Conservation (phyloP, 441 rosid genomes). For the Corymbia citriodora region DNA sequence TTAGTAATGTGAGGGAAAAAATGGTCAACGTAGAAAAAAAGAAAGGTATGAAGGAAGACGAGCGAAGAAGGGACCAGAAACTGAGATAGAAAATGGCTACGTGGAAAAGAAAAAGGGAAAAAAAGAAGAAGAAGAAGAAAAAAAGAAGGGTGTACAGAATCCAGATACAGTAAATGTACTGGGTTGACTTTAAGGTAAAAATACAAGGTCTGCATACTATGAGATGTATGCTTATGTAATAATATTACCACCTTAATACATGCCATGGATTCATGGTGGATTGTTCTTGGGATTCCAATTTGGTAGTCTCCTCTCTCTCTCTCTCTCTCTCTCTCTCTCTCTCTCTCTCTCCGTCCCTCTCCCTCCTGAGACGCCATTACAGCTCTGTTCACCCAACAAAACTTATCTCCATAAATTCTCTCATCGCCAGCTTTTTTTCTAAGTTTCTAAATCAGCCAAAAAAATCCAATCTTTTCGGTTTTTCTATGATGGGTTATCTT, state of each 20-base stretch:
- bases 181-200: not conserved
- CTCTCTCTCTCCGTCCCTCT: not conserved
- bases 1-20: not conserved
- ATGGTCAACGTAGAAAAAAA: not conserved
- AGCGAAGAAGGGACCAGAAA: not conserved
- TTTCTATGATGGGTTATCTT: conserved; percentile 47
- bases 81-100: not conserved
- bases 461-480: not conserved
- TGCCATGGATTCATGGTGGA: not conserved
- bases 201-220: not conserved
- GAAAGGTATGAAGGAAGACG: not conserved
- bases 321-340: not conserved
- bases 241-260: not conserved
- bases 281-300: conserved; percentile 22
- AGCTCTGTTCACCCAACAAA: not conserved
- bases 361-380: not conserved
- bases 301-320: not conserved
- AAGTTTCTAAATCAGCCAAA: not conserved
- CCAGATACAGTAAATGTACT: not conserved
- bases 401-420: not conserved
- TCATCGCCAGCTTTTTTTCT: not conserved
- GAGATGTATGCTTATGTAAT: not conserved
- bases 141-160: not conserved
- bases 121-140: not conserved
- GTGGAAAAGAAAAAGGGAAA: not conserved